These are phyloP conservation scores for Colletotrichum graminicola DNA, from an alignment of 2,329 filamentous ascomycete species.

Conservation along the genomic window DNA sequence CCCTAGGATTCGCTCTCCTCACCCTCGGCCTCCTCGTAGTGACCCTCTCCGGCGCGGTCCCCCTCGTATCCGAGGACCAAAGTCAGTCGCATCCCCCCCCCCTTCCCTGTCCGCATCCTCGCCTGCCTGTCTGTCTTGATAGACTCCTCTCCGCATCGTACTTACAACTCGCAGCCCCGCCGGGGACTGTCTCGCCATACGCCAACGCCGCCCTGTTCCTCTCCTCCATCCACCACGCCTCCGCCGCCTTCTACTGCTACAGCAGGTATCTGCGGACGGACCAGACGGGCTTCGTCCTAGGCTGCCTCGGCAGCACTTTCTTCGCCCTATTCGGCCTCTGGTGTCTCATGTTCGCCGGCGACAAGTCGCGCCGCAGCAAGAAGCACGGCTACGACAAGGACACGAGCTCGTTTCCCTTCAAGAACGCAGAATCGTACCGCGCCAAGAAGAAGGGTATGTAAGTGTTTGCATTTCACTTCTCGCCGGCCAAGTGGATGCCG, in stretches of 20 bases:
- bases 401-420: constrained; percentile 56
- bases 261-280: constrained; percentile 67
- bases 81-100: constrained; percentile 47
- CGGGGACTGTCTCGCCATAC: constrained; percentile 68
- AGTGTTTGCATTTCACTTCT: not conserved
- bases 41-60: constrained; percentile 77
- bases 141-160: not conserved
- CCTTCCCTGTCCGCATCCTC: not conserved
- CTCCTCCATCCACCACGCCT: constrained; percentile 74
- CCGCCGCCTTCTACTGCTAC: constrained; percentile 76
- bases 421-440: constrained; percentile 53
- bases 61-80: constrained; percentile 64
- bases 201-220: constrained; percentile 75
- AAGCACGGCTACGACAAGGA: constrained; percentile 55
- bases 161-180: not conserved
- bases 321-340: constrained; percentile 68
- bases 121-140: not conserved
- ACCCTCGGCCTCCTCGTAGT: constrained; percentile 73
- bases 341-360: constrained; percentile 54
- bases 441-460: constrained; percentile 55
- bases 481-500: not conserved
- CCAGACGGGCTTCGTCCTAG: constrained; percentile 71
- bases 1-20: constrained; percentile 76
- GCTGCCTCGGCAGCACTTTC: constrained; percentile 66
- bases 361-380: constrained; percentile 53